Base-by-base conservation (phyloP, 1,284 basidiomycete genomes). In the Boletellus deceptivus region DNA sequence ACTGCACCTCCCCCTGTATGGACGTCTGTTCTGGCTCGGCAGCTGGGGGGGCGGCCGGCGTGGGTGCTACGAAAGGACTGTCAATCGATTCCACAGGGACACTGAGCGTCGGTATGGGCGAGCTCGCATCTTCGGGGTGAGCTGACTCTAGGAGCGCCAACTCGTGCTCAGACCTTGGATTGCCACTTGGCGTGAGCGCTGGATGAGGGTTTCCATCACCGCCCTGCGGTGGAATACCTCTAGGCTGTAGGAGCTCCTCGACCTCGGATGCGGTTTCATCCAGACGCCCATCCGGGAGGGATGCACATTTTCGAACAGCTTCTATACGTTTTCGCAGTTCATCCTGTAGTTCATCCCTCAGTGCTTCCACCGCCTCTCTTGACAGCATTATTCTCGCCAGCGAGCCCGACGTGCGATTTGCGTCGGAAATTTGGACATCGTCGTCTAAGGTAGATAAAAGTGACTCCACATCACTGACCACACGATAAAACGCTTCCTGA, bases 281-380 rank as follows among this genome's bases (percentile, higher is more conserved):
- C 11, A 82, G 61, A n/a, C 38, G 22, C 11, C 41, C 55, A 16
- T 50, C 46, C 2, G 40, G 45, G 6, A 35, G 27, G 1, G 20
- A 38, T 6, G 38, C 50, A 8, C 25, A n/a, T 17, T 27, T 54
- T 34, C 46, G 61, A 25, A 64, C 38, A 16, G 55, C 59, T 27
- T 75, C 70, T 46, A 91, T 56, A 42, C 87, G 70, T 55, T 76
- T 76, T 54, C 79, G 75, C 20, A 78, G 80, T 69, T 92, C 89
- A 4, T 62, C 62, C 55, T 85, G 78, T 39, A 93, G 67, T 62
- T 93, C 90, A 43, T 73, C 72, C 20, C 79, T 75, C 17, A 93
- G 70, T 0, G 75, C 71, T 27, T 78, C 74, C 9, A 89, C 78
- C 0, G 84, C 75, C 29, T 78, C 75, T 58, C 85, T 77, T 1